phyloP scores from a whole-genome alignment of 306 rosid species.

The Vicia sativa region DNA sequence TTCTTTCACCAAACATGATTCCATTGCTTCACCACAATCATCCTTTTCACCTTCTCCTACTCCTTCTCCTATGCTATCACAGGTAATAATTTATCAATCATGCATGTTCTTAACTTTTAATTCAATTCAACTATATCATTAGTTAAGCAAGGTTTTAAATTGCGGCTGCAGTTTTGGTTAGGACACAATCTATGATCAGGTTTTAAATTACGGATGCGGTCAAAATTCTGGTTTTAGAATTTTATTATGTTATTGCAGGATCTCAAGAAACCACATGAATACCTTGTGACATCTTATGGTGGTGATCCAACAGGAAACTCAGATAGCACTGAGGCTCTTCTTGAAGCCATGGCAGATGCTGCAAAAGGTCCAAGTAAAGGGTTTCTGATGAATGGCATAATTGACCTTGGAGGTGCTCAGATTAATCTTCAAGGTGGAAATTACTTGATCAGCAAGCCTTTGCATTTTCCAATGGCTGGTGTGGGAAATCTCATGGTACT shows the following conservation, averaged over 20 bases:
- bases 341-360: conserved; percentile 67
- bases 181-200: background rate
- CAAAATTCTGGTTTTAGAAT: background rate
- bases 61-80: conserved; percentile 24
- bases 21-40: conserved; percentile 46
- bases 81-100: conserved; percentile 36
- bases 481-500: conserved; percentile 78
- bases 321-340: conserved; percentile 77
- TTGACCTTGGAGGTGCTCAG: conserved; percentile 77
- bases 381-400: conserved; percentile 57
- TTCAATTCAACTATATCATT: background rate
- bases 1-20: conserved; percentile 39
- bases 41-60: conserved; percentile 44
- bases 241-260: conserved; percentile 40
- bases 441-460: conserved; percentile 62
- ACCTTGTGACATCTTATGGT: conserved; percentile 68
- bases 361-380: conserved; percentile 49
- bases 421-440: conserved; percentile 77
- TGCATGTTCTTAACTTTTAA: background rate
- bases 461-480: conserved; percentile 59
- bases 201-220: background rate
- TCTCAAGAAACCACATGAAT: conserved; percentile 47
- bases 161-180: background rate
- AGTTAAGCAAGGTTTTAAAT: background rate
- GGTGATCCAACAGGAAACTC: conserved; percentile 81